Evolutionary conservation across 2,329 filamentous ascomycete genomes (phyloP), one percentile per base, ranked within the genome.

Genomic region (Leptographium flavum): DNA sequence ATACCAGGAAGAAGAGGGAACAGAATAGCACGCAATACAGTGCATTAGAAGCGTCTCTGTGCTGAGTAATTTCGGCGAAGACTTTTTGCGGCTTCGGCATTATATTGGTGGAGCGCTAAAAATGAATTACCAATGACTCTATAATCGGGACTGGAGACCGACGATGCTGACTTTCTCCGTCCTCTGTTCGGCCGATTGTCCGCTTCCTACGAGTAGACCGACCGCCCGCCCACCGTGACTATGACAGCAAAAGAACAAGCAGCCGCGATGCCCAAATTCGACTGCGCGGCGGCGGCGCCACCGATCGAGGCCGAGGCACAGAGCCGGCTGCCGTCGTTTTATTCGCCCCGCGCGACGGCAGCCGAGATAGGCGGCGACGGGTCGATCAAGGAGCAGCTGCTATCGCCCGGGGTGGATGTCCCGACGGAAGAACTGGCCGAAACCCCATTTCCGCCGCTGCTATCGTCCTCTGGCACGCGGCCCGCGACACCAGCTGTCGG

Each of bases 401-500:
- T 30, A 8, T 32, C 28, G 19, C 11, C 39, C 4, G 27, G 19
- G 19, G 11, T 13, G 17, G n/a, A n/a, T n/a, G n/a, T n/a, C 10
- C 21, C 13, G 17, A 31, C 17, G 27, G 32, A 3, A 19, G 17
- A 13, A 23, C 9, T 11, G 8, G 7, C 11, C 21, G 13, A 43
- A 25, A 8, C 17, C 10, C 71, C 70, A 27, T 74, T 71, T 14
- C 73, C 79, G 5, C 87, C 87, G 4, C 78, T 92, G 40, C 80
- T 95, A 51, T 95, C 90, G 60, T 85, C 84, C n/a, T n/a, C n/a
- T n/a, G n/a, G n/a, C n/a, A n/a, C n/a, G n/a, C n/a, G n/a, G n/a
- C n/a, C n/a, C n/a, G n/a, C n/a, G n/a, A n/a, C n/a, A n/a, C n/a
- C n/a, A n/a, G n/a, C n/a, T n/a, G n/a, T n/a, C n/a, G n/a, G n/a